These are phyloP conservation scores for Isabelozyma gotoi DNA, from an alignment of 805 yeast genomes.

Conservation along the genomic window DNA sequence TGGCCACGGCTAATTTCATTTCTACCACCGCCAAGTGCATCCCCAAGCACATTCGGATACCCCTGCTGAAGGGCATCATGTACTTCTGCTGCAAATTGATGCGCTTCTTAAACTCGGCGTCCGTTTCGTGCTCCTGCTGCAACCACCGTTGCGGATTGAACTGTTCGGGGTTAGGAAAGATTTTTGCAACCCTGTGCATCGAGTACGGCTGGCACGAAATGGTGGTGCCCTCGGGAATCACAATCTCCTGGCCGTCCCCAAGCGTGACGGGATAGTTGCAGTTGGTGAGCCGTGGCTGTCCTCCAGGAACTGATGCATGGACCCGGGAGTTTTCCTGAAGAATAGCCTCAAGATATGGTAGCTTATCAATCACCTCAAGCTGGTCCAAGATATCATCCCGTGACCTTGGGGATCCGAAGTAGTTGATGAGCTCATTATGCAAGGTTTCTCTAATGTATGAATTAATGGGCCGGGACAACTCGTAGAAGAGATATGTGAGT, in stretches of 20 bases:
- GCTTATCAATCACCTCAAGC: constrained; percentile 47
- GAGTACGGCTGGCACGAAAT: constrained; percentile 69
- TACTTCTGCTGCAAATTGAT: constrained; percentile 47
- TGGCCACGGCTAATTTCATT: constrained; percentile 57
- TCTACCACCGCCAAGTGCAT: constrained; percentile 66
- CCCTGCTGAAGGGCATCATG: constrained; percentile 72
- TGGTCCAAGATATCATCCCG: constrained; percentile 18
- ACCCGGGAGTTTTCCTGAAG: constrained; percentile 60
- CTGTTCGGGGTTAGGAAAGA: constrained; percentile 51
- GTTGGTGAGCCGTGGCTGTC: constrained; percentile 59
- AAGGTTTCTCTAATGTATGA: constrained; percentile 46
- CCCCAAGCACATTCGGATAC: constrained; percentile 74
- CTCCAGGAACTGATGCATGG: constrained; percentile 73
- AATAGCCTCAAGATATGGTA: constrained; percentile 62
- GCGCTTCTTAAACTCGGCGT: constrained; percentile 29
- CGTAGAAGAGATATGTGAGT: constrained; percentile 58
- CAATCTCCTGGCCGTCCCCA: constrained; percentile 19
- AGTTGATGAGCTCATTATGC: constrained; percentile 42
- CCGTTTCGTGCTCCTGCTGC: constrained; percentile 30
- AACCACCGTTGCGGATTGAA: constrained; percentile 71
- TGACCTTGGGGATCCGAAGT: constrained; percentile 30
- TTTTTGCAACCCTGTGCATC: constrained; percentile 49
- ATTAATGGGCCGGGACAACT: constrained; percentile 53
- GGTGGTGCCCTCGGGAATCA: constrained; percentile 52
- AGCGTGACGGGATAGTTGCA: constrained; percentile 21